A percentile compares a stretch with the other conserved stretches of the same genome.
phyloP scores from a whole-genome alignment of 257 asterid species.

The Solanum pimpinellifolium region DNA sequence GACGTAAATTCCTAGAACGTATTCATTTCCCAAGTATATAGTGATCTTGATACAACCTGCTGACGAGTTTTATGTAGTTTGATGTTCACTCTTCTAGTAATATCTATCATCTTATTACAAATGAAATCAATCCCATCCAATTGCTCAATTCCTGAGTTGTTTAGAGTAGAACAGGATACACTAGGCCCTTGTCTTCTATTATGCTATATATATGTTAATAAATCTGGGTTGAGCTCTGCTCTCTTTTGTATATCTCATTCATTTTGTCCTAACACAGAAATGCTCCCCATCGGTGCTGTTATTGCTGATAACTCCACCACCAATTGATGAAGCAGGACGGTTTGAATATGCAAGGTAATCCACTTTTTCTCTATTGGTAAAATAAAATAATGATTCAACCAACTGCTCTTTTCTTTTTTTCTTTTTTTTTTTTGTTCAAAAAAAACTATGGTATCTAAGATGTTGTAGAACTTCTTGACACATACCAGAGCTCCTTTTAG shows the following conservation, averaged over 20 bases:
- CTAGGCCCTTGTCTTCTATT: background rate
- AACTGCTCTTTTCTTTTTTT: background rate
- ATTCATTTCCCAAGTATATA: background rate
- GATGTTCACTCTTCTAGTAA: background rate
- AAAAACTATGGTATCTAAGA: background rate
- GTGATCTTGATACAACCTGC: background rate
- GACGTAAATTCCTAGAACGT: background rate
- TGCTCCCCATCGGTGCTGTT: conserved; percentile 45
- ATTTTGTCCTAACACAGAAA: conserved; percentile 24
- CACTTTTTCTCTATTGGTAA: background rate
- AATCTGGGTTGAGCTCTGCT: background rate
- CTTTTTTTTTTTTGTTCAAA: background rate
- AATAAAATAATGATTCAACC: background rate
- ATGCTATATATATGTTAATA: background rate
- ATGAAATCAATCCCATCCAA: background rate
- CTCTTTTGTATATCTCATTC: conserved; percentile 4
- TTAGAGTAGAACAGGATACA: background rate
- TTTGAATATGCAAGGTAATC: conserved; percentile 57
- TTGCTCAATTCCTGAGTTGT: background rate
- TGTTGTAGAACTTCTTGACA: background rate
- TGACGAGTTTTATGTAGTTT: background rate
- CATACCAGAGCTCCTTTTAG: background rate
- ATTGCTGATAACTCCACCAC: conserved; percentile 85
- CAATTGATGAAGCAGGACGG: conserved; percentile 71
- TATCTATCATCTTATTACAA: background rate